Evolutionary conservation across 345 rosid species (phyloP).

Genomic region (Brassica rapa): DNA sequence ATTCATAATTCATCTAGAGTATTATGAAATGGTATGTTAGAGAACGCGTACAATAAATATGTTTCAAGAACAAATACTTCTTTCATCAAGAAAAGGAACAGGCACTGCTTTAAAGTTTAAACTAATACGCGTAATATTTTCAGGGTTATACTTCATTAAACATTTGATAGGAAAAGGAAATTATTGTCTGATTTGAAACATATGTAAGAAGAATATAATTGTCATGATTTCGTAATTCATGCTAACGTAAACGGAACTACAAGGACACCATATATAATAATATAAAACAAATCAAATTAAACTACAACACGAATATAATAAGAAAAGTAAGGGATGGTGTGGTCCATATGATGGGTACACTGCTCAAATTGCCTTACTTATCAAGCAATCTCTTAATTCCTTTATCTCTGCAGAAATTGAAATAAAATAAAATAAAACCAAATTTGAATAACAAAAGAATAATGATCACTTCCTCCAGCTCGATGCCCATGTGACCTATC

Average conservation of each 20-base stretch:
- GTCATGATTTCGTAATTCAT: conserved; percentile 28
- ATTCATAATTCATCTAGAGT: not conserved
- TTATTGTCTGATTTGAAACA: conserved; percentile 29
- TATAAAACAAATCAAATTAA: not conserved
- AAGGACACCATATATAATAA: conserved; percentile 20
- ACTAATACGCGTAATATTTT: not conserved
- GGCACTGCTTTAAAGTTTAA: not conserved
- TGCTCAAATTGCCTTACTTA: conserved; percentile 80
- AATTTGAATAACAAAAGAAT: conserved; percentile 29
- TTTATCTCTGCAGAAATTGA: conserved; percentile 26
- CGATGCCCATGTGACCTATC: conserved; percentile 41
- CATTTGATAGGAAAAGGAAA: conserved; percentile 15
- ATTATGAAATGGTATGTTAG: conserved; percentile 8
- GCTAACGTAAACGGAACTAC: conserved; percentile 38
- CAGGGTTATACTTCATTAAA: not conserved
- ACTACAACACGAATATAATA: conserved; percentile 21
- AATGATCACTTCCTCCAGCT: conserved; percentile 40
- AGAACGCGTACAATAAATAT: conserved; percentile 7
- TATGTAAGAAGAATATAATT: conserved; percentile 19
- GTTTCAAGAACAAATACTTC: not conserved
- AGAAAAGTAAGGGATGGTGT: conserved; percentile 48
- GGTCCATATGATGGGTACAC: conserved; percentile 80
- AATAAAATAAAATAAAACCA: not conserved
- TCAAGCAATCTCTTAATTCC: conserved; percentile 45
- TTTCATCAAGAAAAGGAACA: not conserved